Evolutionary conservation across 2,329 filamentous ascomycete genomes (phyloP), one percentile per base, ranked within the genome.

Genomic region (Monosporascus sp.): DNA sequence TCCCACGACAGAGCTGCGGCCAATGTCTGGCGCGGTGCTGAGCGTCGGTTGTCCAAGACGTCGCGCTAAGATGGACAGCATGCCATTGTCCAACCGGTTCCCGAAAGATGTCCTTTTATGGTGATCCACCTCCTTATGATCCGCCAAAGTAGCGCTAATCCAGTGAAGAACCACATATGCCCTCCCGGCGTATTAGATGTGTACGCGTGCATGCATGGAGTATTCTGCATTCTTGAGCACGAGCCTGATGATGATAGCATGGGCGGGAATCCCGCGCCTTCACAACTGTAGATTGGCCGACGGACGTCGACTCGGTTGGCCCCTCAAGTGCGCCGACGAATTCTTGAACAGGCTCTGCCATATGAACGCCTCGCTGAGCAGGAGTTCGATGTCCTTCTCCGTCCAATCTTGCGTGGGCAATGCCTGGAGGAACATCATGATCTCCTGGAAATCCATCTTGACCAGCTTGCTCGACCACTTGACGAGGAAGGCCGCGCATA

Each of bases 361-460:
- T 59, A 99, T 97, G 65, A 94, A 99, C 3, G 94, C 94, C 74
- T 99, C 94, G 67, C 91, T 97, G 44, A 99, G 78, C 51, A 99
- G 77, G 54, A 99, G 80, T 70, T 97, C 94, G 64, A 99, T 96
- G 67, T 99, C 94, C 75, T 97, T 97, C 69, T 97, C 94, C 1
- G 90, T 97, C 94, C 94, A 99, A 51, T 87, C 82, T 62, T 88
- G 87, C 7, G 95, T 99, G 3, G 95, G 94, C 53, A 99, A 76
- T 45, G 90, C 89, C 73, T 99, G 94, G 51, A 99, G 76, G 68
- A 99, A 99, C 93, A 99, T 99, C 92, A 99, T 97, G 55, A 96
- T 87, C 71, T 97, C 93, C 75, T 97, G 81, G 61, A 97, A 97
- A 70, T 99, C 94, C 93, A 97, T 97, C 70, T 91, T 94, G 56